Percentiles rank a stretch among this genome's conserved stretches.
phyloP scores from a whole-genome alignment of 148 eudicot genomes.

The Camellia granthamiana region DNA sequence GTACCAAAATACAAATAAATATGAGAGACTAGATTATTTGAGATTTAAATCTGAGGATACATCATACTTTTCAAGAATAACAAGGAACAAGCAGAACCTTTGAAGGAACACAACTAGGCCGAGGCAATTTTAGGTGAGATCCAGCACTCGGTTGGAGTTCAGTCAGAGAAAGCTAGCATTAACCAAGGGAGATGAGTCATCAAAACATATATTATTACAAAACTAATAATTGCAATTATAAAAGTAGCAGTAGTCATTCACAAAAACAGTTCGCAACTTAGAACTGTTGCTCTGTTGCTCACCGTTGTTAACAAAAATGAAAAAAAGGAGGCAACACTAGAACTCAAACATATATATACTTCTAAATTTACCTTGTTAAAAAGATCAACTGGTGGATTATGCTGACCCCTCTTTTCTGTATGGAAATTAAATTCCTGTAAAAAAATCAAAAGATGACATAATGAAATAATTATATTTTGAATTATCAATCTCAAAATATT shows the following conservation, averaged over 20 bases:
- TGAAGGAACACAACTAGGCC: constrained; percentile 25
- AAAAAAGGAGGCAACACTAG: background rate
- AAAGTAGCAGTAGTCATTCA: background rate
- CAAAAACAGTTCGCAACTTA: background rate
- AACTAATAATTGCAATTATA: background rate
- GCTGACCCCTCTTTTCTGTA: constrained; percentile 56
- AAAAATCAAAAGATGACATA: background rate
- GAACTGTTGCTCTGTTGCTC: too few relatives aligned
- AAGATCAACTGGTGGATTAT: constrained; percentile 65
- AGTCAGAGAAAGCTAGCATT: constrained; percentile 68
- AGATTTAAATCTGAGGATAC: background rate
- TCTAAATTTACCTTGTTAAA: constrained; percentile 67
- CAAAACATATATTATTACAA: background rate
- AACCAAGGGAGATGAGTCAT: background rate
- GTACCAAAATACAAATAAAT: constrained; percentile 31
- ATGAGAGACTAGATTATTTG: constrained; percentile 21
- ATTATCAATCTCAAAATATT: background rate
- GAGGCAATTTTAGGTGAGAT: constrained; percentile 33
- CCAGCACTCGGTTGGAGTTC: constrained; percentile 46
- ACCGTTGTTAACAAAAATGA: background rate
- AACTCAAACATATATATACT: background rate
- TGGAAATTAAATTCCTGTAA: constrained; percentile 74
- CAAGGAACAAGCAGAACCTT: constrained; percentile 48
- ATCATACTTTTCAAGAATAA: background rate
- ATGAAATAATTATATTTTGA: background rate